phyloP scores from a whole-genome alignment of 2,329 filamentous ascomycete species.

The Ascosphaera apis region DNA sequence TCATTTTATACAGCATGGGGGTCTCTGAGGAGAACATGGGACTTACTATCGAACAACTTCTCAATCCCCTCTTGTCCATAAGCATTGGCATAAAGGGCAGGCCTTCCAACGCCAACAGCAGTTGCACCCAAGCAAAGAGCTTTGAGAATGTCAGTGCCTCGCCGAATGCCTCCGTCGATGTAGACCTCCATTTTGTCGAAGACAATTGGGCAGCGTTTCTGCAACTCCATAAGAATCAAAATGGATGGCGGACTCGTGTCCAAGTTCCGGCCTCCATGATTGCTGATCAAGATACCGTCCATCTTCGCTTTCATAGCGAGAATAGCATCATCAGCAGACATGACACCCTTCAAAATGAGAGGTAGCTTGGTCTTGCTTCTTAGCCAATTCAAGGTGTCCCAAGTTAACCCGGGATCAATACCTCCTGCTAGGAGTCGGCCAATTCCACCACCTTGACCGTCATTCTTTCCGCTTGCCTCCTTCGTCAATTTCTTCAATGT shows the following conservation, averaged over 20 bases:
- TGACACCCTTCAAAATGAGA: constrained; percentile 34
- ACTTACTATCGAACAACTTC: constrained; percentile 32
- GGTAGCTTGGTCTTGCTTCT: constrained; percentile 24
- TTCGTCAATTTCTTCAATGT: constrained; percentile 20
- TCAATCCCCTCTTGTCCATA: constrained; percentile 33
- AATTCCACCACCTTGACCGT: constrained; percentile 30
- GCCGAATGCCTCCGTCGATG: constrained; percentile 30
- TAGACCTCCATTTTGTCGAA: constrained; percentile 29
- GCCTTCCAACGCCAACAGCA: constrained; percentile 30
- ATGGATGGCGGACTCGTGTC: constrained; percentile 29
- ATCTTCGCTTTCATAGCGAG: constrained; percentile 26
- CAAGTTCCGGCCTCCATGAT: constrained; percentile 34
- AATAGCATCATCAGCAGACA: constrained; percentile 31
- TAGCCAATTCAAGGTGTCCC: constrained; percentile 32
- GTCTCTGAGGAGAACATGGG: background rate
- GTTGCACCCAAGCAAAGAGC: constrained; percentile 30
- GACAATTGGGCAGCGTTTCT: constrained; percentile 26
- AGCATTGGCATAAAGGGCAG: constrained; percentile 28
- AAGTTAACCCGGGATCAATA: constrained; percentile 28
- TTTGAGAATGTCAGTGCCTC: constrained; percentile 32
- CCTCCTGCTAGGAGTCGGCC: constrained; percentile 29
- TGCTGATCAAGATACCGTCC: constrained; percentile 32
- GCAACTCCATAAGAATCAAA: constrained; percentile 29
- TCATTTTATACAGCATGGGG: background rate
- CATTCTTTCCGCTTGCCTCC: constrained; percentile 22